Evolutionary conservation across 1,139 yeast genomes (phyloP).

Genomic region (Pichia norvegensis): DNA sequence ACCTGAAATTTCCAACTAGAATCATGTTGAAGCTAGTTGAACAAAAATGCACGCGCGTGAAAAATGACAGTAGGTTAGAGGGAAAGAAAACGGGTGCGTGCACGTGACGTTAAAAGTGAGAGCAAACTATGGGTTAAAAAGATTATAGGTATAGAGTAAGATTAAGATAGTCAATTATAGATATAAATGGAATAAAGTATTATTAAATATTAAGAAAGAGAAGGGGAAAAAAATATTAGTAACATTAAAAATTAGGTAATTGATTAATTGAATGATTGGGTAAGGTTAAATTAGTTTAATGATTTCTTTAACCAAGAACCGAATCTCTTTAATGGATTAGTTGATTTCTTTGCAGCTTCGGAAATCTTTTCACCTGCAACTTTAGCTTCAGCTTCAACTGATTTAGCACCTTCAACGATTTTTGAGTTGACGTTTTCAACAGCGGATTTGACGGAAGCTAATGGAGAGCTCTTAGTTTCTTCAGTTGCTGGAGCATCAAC

Average conservation of each 20-base stretch:
- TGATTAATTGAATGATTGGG: background rate
- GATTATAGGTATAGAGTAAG: too few relatives aligned
- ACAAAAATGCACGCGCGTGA: background rate
- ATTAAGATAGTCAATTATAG: background rate
- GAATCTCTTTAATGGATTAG: slow-evolving; percentile 14
- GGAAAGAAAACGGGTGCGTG: background rate
- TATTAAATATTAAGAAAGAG: background rate
- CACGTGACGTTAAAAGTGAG: too few relatives aligned
- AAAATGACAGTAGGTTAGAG: background rate
- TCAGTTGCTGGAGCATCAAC: slow-evolving; percentile 8
- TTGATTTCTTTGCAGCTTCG: slow-evolving; percentile 6
- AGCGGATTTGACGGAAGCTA: slow-evolving; percentile 12
- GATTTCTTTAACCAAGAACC: slow-evolving; percentile 12
- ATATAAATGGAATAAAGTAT: background rate
- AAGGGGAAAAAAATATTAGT: background rate
- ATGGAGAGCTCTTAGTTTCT: slow-evolving; percentile 8
- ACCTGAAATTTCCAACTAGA: background rate
- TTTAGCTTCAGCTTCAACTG: slow-evolving; percentile 14
- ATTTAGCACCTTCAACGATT: slow-evolving; percentile 13
- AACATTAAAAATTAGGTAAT: slow-evolving; percentile 1
- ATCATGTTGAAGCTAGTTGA: background rate
- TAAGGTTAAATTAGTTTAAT: slow-evolving; percentile 7
- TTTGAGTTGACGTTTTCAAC: slow-evolving; percentile 11
- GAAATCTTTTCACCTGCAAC: slow-evolving; percentile 10
- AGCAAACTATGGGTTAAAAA: too few relatives aligned